Conservation (phyloP, 805 yeast genomes). For the Torulaspora gathmanii region DNA sequence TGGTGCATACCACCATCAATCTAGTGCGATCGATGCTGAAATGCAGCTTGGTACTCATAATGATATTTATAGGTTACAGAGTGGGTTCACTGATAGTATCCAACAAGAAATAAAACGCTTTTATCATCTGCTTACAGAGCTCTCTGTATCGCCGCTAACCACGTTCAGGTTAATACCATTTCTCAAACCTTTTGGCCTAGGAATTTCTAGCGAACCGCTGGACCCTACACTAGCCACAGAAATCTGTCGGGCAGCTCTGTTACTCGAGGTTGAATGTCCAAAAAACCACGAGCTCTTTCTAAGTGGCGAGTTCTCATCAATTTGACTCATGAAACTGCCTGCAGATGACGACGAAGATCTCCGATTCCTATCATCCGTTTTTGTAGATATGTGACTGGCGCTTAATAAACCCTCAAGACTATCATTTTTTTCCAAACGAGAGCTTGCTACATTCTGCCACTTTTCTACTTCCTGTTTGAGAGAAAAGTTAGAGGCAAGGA, state of each 20-base stretch:
- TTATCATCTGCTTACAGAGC: not conserved
- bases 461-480: conserved; percentile 18
- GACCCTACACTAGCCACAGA: conserved; percentile 19
- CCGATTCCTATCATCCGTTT: conserved; percentile 4
- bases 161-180: conserved; percentile 25
- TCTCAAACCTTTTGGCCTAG: conserved; percentile 13
- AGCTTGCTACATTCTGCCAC: conserved; percentile 12
- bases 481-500: conserved; percentile 15
- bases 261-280: conserved; percentile 6
- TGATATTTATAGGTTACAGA: conserved; percentile 14
- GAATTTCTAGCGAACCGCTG: conserved; percentile 14
- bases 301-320: conserved; percentile 9
- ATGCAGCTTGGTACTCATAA: conserved; percentile 11
- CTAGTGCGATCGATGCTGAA: conserved; percentile 3
- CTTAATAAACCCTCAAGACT: conserved; percentile 15
- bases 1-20: not conserved
- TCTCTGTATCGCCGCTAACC: conserved; percentile 6
- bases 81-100: conserved; percentile 12
- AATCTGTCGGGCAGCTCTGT: conserved; percentile 14
- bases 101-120: not conserved
- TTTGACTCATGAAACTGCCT: conserved; percentile 13
- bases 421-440: conserved; percentile 16
- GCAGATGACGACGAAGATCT: conserved; percentile 13
- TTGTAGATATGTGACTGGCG: conserved; percentile 1
- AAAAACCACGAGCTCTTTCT: conserved; percentile 15